Base-by-base conservation (phyloP, 78 protist species). In the Dictyostelium citrinum region DNA sequence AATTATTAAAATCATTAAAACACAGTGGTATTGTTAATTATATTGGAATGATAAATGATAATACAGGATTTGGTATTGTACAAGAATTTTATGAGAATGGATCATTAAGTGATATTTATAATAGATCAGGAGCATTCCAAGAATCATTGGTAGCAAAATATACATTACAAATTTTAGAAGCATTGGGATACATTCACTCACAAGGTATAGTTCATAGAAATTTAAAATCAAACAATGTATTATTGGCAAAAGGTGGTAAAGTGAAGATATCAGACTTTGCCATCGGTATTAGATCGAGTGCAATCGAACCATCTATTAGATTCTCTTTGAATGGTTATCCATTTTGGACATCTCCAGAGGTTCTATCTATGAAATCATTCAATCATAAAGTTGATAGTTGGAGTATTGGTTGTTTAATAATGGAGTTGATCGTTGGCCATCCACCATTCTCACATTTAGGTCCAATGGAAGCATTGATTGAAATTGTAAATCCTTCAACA, bases 331-430 rank as follows among this genome's bases (percentile, higher is more conserved):
- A 78, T 11, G 96, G 96, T 31, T 83, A 93, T 2, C 96, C 96
- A 27, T 91, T 67, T 51, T 84, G 94, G 93, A 82, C 43, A 45
- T 92, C 97, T 9, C 97, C 97, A 10, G 97, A 95, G 49, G 71
- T 95, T 24, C 49, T 93, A 20, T 11, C n/a, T 8, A 91, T 93
- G 82, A 61, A 83, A 11, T 46, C 84, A 58, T 86, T 82, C 72
- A 84, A 58, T 55, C 55, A 70, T n/a, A 77, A 70, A 71, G 90
- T 79, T 6, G 97, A 95, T 74, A 60, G 81, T 39, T 95, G 91
- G 91, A 17, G 82, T 22, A 31, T 88, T 20, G 97, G 97, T n/a
- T 79, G 95, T 43, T 75, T 84, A n/a, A 51, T 96, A 12, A 16
- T 76, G n/a, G 96, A 95, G 24, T 55, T 92, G 24, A n/a, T 91